phyloP scores from a whole-genome alignment of 306 rosid species.

The Morella rubra region DNA sequence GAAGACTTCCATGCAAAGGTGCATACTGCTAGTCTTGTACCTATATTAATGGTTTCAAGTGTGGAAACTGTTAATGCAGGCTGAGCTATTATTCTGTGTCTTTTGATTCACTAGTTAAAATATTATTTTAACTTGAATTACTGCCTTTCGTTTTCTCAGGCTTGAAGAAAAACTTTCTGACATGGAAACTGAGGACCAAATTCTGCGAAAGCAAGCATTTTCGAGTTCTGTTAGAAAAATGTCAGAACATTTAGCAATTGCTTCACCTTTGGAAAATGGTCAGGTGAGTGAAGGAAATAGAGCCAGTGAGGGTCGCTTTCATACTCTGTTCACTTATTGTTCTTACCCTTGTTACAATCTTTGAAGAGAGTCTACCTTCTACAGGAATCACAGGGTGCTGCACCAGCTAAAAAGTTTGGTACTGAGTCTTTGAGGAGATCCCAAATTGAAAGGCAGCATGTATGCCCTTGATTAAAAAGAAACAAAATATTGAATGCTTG shows the following conservation, averaged over 20 bases:
- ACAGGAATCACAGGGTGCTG: slow-evolving; percentile 43
- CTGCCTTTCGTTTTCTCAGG: slow-evolving; percentile 42
- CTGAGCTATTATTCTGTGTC: background rate
- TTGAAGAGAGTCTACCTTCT: slow-evolving; percentile 26
- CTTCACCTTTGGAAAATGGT: slow-evolving; percentile 57
- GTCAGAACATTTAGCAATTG: slow-evolving; percentile 46
- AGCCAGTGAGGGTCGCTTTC: slow-evolving; percentile 12
- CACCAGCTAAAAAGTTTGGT: slow-evolving; percentile 56
- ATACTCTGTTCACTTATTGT: slow-evolving; percentile 22
- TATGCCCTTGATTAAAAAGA: slow-evolving; percentile 33
- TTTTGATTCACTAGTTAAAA: slow-evolving; percentile 1
- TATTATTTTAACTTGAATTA: slow-evolving; percentile 15
- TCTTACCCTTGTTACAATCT: slow-evolving; percentile 20
- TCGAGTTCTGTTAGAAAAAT: slow-evolving; percentile 56
- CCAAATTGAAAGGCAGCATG: slow-evolving; percentile 71
- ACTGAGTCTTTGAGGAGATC: slow-evolving; percentile 61
- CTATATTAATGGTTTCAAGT: background rate
- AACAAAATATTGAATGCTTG: background rate
- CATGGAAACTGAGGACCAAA: slow-evolving; percentile 78
- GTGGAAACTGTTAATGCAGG: background rate
- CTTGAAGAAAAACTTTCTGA: slow-evolving; percentile 85
- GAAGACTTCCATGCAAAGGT: slow-evolving; percentile 90
- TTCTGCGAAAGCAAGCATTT: slow-evolving; percentile 70
- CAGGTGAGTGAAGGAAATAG: slow-evolving; percentile 52
- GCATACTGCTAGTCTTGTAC: slow-evolving; percentile 16